Evolutionary conservation across 164 flowering plant species (phyloP).

Genomic region (Tetracentron sinense): DNA sequence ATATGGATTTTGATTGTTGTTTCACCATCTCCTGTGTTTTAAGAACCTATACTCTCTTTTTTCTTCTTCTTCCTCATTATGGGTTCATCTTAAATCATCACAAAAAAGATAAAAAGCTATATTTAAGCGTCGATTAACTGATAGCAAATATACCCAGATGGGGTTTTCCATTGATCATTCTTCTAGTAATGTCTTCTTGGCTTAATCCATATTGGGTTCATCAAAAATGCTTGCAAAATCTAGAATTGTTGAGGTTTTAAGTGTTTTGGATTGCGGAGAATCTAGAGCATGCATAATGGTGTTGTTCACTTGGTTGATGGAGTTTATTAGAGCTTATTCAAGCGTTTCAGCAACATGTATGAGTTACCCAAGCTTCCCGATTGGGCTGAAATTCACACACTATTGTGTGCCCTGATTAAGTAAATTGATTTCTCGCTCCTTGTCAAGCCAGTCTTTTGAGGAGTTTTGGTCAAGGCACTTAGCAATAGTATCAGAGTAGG

Average conservation of each 20-base stretch:
- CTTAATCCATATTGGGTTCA: background rate
- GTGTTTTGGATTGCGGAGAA: background rate
- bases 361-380: constrained; percentile 49
- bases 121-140: background rate
- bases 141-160: background rate
- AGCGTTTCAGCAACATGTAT: background rate
- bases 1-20: constrained; percentile 2
- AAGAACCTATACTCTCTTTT: background rate
- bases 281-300: background rate
- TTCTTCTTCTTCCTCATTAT: background rate
- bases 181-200: background rate
- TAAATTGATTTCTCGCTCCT: too few relatives aligned
- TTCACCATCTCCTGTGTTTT: background rate
- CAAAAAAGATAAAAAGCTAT: too few relatives aligned
- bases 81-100: background rate
- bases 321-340: background rate
- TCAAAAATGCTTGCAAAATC: constrained; percentile 23
- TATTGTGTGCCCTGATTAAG: too few relatives aligned
- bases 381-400: constrained; percentile 49
- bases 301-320: background rate
- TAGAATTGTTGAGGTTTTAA: constrained; percentile 8
- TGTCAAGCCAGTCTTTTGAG: too few relatives aligned
- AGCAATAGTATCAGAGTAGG: too few relatives aligned
- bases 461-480: too few relatives aligned
- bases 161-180: background rate